Base-by-base conservation (phyloP, 495 filamentous ascomycete species). In the Rostrohypoxylon terebratum region DNA sequence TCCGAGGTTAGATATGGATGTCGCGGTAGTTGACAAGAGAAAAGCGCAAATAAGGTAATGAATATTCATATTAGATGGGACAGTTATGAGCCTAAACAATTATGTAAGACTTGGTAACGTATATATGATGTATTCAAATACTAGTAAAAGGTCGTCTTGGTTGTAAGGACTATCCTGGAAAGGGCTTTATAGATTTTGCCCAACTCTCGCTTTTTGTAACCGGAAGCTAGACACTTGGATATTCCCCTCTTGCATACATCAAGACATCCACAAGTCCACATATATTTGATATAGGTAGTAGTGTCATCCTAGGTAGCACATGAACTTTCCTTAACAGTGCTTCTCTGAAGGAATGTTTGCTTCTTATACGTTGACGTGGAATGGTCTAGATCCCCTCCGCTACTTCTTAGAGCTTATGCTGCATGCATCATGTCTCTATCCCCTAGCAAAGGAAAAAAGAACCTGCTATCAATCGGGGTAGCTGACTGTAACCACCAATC, bases 311-410 rank as follows among this genome's bases (percentile, higher is more conserved):
- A 59, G 21, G 13, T 58, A 33, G 16, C 13, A 6, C 38, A 51
- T 11, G 9, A 18, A 34, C 21, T 42, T 40, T 50, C 54, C 20
- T 48, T 28, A 53, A 59, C 13, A 31, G 20, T 33, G 18, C 10
- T 14, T 42, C 14, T 5, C 50, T 23, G 14, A 31, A 36, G 18
- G 11, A 50, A 20, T 28, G n/a, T 4, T 9, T 59, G 31, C 18
- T 59, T 51, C 28, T 9, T 34, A n/a, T n/a, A 28, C 42, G 25
- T 59, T 67, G 42, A 58, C 40, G 25, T 2, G 9, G 14, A 36
- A 21, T 23, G 50, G 54, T 51, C 54, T 67, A 67, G 54, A 67
- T 51, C 33, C 11, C 16, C 8, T n/a, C 16, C 18, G 18, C 42
- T 42, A 50, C 28, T 25, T 40, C 57, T 38, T 8, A 5, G 16